Evolutionary conservation across 2,329 filamentous ascomycete species (phyloP).

Genomic region (Pyricularia sp.): DNA sequence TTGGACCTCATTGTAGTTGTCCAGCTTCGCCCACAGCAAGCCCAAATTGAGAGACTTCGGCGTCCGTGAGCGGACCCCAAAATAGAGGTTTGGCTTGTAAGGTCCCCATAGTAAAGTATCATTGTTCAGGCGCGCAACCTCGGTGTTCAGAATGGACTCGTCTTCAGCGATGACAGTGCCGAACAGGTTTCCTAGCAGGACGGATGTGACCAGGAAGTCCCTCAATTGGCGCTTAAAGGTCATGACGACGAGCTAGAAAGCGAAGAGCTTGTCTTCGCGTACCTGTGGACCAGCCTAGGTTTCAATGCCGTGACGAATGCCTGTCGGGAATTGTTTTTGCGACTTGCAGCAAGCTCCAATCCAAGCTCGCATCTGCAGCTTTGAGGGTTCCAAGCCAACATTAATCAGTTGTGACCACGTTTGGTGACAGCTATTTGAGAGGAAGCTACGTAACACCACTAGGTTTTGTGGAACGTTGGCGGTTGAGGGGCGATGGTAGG

Average conservation of each 20-base stretch:
- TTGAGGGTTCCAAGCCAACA: background rate
- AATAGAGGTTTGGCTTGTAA: slow-evolving; percentile 88
- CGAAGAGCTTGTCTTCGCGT: background rate
- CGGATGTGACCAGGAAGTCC: slow-evolving; percentile 2
- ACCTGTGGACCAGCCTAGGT: background rate
- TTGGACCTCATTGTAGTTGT: slow-evolving; percentile 43
- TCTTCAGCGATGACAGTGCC: slow-evolving; percentile 11
- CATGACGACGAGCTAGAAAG: background rate
- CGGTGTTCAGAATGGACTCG: slow-evolving; percentile 29
- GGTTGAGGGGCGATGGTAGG: background rate
- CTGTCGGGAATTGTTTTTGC: too few species aligned
- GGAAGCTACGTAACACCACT: background rate
- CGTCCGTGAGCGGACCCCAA: slow-evolving; percentile 72
- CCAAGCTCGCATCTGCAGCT: background rate
- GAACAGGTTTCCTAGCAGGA: slow-evolving; percentile 7
- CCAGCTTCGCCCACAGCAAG: slow-evolving; percentile 79
- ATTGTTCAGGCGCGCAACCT: slow-evolving; percentile 49
- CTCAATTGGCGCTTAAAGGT: slow-evolving; percentile 1
- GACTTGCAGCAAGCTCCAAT: background rate
- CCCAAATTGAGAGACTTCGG: slow-evolving; percentile 72
- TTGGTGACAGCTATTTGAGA: background rate
- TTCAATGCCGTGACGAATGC: background rate
- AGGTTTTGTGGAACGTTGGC: background rate
- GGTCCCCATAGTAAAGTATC: slow-evolving; percentile 90
- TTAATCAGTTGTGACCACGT: slow-evolving; percentile 1